Percentiles rank a stretch among this genome's conserved stretches.
These are phyloP conservation scores for Pleurotus sapidus DNA, from an alignment of 768 basidiomycete genomes.

Conservation along the genomic window DNA sequence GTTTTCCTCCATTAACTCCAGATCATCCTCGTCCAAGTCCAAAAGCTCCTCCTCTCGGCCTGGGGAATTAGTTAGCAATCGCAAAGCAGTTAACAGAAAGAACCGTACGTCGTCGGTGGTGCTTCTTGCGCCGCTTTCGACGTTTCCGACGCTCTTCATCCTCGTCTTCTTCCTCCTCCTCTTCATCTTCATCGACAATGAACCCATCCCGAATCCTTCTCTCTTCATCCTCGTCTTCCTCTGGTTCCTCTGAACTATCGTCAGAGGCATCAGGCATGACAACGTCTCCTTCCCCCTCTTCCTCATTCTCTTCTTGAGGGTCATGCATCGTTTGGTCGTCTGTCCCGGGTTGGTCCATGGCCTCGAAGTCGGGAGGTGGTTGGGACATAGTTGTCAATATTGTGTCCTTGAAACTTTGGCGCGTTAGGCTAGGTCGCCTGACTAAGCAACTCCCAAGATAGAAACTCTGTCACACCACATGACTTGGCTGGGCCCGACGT, in stretches of 20 bases:
- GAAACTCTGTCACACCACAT: background rate
- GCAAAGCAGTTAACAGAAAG: constrained; percentile 9
- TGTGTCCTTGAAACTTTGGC: background rate
- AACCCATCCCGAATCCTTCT: constrained; percentile 82
- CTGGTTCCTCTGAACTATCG: constrained; percentile 87
- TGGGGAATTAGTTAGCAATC: constrained; percentile 5
- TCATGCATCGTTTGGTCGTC: constrained; percentile 65
- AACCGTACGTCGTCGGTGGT: constrained; percentile 47
- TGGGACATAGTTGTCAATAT: background rate
- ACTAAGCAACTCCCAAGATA: background rate
- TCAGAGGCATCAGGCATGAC: constrained; percentile 56
- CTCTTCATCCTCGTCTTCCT: constrained; percentile 89
- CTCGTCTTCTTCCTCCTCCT: constrained; percentile 75
- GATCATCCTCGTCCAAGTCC: constrained; percentile 88
- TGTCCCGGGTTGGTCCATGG: background rate
- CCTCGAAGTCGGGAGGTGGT: background rate
- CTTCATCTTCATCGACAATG: constrained; percentile 89
- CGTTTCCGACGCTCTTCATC: constrained; percentile 55
- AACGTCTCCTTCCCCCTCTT: constrained; percentile 55
- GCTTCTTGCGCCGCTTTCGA: constrained; percentile 66
- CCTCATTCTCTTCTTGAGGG: constrained; percentile 46
- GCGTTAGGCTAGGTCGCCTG: background rate
- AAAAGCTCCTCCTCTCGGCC: constrained; percentile 53
- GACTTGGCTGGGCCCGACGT: background rate
- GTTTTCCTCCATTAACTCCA: constrained; percentile 87